phyloP scores from a whole-genome alignment of 2,329 filamentous ascomycete genomes.

The Orbilia quercus region DNA sequence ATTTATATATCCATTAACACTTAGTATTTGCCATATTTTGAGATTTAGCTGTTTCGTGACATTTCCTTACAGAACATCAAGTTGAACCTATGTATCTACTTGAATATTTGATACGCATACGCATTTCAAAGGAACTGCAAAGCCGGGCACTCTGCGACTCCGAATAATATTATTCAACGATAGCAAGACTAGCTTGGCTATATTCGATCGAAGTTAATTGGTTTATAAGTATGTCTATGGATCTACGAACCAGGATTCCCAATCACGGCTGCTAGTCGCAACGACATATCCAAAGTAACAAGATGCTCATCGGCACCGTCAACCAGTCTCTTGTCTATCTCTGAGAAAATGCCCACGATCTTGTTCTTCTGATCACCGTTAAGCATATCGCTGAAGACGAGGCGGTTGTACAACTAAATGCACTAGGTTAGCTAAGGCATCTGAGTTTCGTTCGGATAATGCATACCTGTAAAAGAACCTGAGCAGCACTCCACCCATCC shows the following conservation, averaged over 20 bases:
- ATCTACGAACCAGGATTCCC: constrained; percentile 36
- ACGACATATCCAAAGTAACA: constrained; percentile 50
- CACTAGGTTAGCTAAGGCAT: constrained; percentile 35
- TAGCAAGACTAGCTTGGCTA: neutral
- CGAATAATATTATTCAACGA: neutral
- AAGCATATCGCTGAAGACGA: constrained; percentile 86
- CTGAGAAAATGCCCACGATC: constrained; percentile 89
- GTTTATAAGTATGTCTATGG: neutral
- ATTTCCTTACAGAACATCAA: constrained; percentile 3
- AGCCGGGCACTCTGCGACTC: neutral
- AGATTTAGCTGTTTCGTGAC: neutral
- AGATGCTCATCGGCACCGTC: constrained; percentile 97
- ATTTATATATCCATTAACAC: neutral
- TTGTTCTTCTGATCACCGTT: constrained; percentile 88
- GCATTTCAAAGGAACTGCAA: constrained; percentile 3
- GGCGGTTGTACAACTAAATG: constrained; percentile 77
- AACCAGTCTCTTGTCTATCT: constrained; percentile 91
- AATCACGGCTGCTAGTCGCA: constrained; percentile 41
- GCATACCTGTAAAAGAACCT: constrained; percentile 81
- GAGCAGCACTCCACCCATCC: constrained; percentile 94
- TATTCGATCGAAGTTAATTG: neutral
- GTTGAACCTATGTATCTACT: constrained; percentile 2
- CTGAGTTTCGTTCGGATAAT: neutral
- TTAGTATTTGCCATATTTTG: neutral
- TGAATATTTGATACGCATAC: neutral